A percentile compares a stretch with the other conserved stretches of the same genome.
Evolutionary conservation across 2,329 filamentous ascomycete genomes (phyloP).

Genomic region (Ambrosiella beaveri): DNA sequence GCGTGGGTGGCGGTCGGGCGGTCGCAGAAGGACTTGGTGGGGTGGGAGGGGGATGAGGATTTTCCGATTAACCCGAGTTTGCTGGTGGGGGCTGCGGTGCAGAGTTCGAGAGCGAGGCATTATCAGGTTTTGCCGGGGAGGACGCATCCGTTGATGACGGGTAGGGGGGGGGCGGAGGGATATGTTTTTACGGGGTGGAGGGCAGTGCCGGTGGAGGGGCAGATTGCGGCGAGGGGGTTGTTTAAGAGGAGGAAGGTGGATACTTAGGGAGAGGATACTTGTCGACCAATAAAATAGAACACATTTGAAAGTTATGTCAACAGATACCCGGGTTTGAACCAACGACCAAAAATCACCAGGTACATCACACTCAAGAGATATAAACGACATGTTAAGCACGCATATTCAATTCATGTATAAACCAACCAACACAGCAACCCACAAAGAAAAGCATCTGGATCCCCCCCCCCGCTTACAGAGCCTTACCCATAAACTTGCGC

Average conservation of each 20-base stretch:
- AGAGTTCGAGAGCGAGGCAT: constrained; percentile 58
- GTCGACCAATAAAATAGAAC: too few relatives aligned
- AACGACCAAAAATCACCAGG: too few relatives aligned
- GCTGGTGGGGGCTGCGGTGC: constrained; percentile 60
- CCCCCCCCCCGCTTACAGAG: constrained; percentile 34
- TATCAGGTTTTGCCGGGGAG: constrained; percentile 88
- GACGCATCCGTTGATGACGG: constrained; percentile 90
- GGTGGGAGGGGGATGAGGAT: constrained; percentile 46
- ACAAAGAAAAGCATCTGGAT: not conserved
- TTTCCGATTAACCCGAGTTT: constrained; percentile 81
- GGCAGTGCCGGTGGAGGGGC: constrained; percentile 62
- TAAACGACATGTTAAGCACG: not conserved
- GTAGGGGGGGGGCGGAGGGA: constrained; percentile 70
- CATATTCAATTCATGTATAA: constrained; percentile 2
- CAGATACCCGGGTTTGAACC: too few relatives aligned
- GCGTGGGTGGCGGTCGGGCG: constrained; percentile 45
- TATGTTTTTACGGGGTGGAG: constrained; percentile 74
- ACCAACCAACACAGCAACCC: constrained; percentile 11
- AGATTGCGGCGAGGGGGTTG: constrained; percentile 67
- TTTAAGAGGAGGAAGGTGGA: constrained; percentile 52
- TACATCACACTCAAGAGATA: too few relatives aligned
- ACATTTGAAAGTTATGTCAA: too few relatives aligned
- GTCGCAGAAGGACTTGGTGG: constrained; percentile 32
- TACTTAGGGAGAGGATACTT: constrained; percentile 12
- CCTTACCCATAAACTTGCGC: constrained; percentile 99